Conservation (phyloP, 1,284 basidiomycete species). For the Polyporus tsugae region DNA sequence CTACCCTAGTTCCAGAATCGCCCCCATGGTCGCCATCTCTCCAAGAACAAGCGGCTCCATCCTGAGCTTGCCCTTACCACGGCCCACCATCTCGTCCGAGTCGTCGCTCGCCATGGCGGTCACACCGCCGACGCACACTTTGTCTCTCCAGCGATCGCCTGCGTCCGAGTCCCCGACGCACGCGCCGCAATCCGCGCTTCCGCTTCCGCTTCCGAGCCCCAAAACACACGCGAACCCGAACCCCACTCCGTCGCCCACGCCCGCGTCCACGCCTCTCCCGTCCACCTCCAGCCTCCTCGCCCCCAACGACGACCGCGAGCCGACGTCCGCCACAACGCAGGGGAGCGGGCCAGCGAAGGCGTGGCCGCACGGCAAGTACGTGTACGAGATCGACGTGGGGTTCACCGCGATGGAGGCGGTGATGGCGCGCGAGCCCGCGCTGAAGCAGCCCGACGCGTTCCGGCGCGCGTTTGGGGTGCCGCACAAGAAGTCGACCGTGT, state of each 20-base stretch:
- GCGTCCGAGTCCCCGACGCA: background rate
- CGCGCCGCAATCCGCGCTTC: background rate
- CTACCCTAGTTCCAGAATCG: background rate
- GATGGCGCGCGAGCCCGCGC: conserved; percentile 48
- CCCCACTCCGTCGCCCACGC: conserved; percentile 10
- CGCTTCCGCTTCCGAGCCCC: background rate
- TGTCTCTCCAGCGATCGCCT: conserved; percentile 1
- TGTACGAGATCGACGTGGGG: conserved; percentile 64
- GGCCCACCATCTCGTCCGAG: conserved; percentile 12
- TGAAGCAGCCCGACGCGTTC: conserved; percentile 67
- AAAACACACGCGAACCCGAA: background rate
- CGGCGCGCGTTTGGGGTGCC: conserved; percentile 70
- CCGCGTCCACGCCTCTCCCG: background rate
- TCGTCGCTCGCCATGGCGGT: conserved; percentile 19
- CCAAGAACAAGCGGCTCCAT: background rate
- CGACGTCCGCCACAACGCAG: background rate
- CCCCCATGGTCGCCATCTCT: background rate
- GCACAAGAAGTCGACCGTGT: conserved; percentile 76
- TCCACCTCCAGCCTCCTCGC: background rate
- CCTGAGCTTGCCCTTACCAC: no score
- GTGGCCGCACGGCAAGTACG: conserved; percentile 77
- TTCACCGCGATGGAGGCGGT: conserved; percentile 64
- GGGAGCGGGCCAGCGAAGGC: conserved; percentile 57
- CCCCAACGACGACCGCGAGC: background rate
- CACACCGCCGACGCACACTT: conserved; percentile 13